Conservation (phyloP, 768 basidiomycete species). For the Calocybe cyanea region DNA sequence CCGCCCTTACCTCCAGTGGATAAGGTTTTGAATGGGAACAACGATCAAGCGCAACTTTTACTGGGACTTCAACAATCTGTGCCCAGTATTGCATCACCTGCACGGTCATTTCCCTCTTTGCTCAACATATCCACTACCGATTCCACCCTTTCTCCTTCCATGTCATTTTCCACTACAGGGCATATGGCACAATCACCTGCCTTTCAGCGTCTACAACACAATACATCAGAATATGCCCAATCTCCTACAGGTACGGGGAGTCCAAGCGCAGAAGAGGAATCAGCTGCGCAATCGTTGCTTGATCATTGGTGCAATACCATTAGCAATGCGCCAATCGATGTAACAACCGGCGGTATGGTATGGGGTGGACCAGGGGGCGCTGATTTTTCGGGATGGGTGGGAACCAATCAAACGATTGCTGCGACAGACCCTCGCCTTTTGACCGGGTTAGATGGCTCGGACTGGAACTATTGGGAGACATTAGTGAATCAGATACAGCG, state of each 20-base stretch:
- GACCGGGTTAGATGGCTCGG: conserved; percentile 55
- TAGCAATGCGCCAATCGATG: conserved; percentile 59
- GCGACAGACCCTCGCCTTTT: conserved; percentile 43
- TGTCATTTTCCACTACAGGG: conserved; percentile 21
- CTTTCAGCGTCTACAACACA: conserved; percentile 60
- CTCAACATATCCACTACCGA: conserved; percentile 18
- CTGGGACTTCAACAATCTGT: conserved; percentile 42
- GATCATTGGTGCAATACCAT: conserved; percentile 87
- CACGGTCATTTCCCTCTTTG: conserved; percentile 28
- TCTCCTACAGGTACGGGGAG: conserved; percentile 69
- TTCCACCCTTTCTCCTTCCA: conserved; percentile 23
- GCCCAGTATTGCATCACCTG: conserved; percentile 27
- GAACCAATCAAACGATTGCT: conserved; percentile 34
- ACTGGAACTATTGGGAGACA: conserved; percentile 81
- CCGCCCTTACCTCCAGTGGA: conserved; percentile 24
- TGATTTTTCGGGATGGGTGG: conserved; percentile 60
- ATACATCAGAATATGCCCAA: conserved; percentile 39
- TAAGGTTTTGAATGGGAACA: conserved; percentile 18
- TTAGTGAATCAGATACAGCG: conserved; percentile 61
- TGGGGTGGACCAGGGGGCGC: conserved; percentile 59
- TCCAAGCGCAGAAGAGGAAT: conserved; percentile 71
- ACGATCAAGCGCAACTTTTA: conserved; percentile 48
- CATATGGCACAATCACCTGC: conserved; percentile 45
- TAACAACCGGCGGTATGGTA: conserved; percentile 44
- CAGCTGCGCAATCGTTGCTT: conserved; percentile 69